Evolutionary conservation across 2,329 filamentous ascomycete genomes (phyloP).

Genomic region (Thermothelomyces thermophilus): DNA sequence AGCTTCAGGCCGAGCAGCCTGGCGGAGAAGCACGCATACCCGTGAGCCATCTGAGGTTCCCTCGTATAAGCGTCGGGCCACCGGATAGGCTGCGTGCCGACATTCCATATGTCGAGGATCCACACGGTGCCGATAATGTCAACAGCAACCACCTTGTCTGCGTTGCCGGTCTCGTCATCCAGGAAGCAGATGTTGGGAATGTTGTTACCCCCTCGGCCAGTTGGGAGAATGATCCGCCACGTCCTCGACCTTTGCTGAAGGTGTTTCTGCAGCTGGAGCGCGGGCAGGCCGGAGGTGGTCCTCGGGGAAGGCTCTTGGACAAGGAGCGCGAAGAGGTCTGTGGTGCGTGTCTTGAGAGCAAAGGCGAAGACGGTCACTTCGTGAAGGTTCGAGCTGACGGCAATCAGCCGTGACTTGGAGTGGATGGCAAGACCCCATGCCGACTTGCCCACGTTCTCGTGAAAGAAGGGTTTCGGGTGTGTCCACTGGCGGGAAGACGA

Average conservation of each 20-base stretch:
- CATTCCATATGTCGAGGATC: constrained; percentile 48
- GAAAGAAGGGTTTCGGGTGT: constrained; percentile 53
- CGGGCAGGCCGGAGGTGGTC: constrained; percentile 17
- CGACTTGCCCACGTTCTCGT: constrained; percentile 66
- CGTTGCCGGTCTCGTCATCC: constrained; percentile 40
- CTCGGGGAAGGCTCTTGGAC: constrained; percentile 21
- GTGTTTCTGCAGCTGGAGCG: constrained; percentile 27
- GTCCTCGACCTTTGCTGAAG: constrained; percentile 39
- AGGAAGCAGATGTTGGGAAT: constrained; percentile 49
- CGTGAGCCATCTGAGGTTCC: not conserved
- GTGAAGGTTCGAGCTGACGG: constrained; percentile 69
- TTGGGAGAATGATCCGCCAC: constrained; percentile 44
- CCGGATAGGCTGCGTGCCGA: constrained; percentile 25
- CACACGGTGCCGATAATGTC: constrained; percentile 45
- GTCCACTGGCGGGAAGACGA: not conserved
- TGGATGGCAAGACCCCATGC: constrained; percentile 91
- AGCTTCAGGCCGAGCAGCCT: not conserved
- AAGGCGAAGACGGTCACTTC: constrained; percentile 50
- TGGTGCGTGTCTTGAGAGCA: constrained; percentile 29
- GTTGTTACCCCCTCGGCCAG: constrained; percentile 37
- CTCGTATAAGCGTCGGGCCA: constrained; percentile 21
- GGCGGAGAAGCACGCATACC: not conserved
- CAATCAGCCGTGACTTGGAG: constrained; percentile 72
- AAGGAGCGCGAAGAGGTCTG: constrained; percentile 1
- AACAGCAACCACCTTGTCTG: constrained; percentile 44